phyloP scores from a whole-genome alignment of 495 filamentous ascomycete genomes.

The Parathielavia hyrcaniae region DNA sequence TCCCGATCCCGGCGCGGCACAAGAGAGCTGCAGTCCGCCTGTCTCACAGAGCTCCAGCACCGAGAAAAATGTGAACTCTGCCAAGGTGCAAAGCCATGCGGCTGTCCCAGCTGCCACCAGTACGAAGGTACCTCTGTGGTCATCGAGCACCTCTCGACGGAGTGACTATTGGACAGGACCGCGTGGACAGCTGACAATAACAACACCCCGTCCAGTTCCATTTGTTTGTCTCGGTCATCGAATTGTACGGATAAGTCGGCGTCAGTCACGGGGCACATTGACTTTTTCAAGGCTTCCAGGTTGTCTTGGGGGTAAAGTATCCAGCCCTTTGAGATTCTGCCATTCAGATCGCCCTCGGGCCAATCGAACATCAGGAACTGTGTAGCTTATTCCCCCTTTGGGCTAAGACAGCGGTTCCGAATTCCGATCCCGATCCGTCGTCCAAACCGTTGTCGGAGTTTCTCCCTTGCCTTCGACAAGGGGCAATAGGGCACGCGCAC shows the following conservation, averaged over 20 bases:
- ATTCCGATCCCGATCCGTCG: slow-evolving; percentile 21
- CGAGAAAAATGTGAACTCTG: not conserved
- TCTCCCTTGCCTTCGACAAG: slow-evolving; percentile 8
- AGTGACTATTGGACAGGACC: not conserved
- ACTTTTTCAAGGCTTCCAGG: slow-evolving; percentile 1
- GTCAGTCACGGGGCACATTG: slow-evolving; percentile 4
- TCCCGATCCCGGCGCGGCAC: not conserved
- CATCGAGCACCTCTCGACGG: not conserved
- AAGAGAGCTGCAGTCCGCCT: not conserved
- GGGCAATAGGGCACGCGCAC: slow-evolving; percentile 7
- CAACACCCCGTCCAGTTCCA: not conserved
- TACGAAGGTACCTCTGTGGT: too few species aligned
- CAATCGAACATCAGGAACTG: slow-evolving; percentile 13
- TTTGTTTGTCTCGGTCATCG: not conserved
- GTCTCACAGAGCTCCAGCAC: slow-evolving; percentile 1
- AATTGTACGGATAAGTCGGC: not conserved
- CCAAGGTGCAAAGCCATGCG: not conserved
- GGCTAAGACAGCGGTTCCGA: slow-evolving; percentile 8
- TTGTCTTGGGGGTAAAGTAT: not conserved
- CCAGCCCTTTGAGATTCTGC: not conserved
- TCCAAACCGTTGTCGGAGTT: too few species aligned
- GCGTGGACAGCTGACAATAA: too few species aligned
- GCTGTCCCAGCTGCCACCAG: not conserved
- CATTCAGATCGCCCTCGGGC: slow-evolving; percentile 3
- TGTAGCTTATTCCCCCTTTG: slow-evolving; percentile 16